Percentiles rank a stretch among this genome's conserved stretches.
Conservation (phyloP, 1,284 basidiomycete genomes). For the Cutaneotrichosporon sp. region DNA sequence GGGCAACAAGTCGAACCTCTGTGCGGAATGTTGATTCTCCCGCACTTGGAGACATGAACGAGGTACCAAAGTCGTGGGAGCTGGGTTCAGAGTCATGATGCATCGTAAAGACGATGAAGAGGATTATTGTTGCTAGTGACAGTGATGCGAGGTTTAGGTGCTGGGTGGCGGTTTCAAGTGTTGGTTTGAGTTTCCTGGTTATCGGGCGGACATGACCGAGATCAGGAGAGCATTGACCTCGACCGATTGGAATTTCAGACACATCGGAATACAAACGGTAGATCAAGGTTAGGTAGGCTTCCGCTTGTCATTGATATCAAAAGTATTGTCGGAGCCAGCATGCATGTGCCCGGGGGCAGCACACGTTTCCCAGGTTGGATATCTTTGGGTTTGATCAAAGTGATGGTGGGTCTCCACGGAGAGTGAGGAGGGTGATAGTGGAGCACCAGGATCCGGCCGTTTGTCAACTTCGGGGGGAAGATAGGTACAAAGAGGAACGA, state of each 20-base stretch:
- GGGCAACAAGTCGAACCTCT: not conserved
- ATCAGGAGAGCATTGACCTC: not conserved
- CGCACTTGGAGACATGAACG: not conserved
- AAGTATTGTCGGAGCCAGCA: not conserved
- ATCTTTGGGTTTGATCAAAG: not conserved
- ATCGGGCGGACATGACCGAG: not conserved
- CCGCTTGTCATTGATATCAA: not conserved
- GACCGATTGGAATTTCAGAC: not conserved
- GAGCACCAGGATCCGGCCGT: constrained; percentile 8
- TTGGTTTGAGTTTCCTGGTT: not conserved
- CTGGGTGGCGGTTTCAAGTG: not conserved
- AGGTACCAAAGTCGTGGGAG: not conserved
- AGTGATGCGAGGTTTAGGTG: not conserved
- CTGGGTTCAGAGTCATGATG: not conserved
- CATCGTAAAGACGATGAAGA: not conserved
- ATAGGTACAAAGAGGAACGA: not conserved
- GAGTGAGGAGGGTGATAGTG: not conserved
- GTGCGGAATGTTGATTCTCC: not conserved
- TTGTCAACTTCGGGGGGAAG: not conserved
- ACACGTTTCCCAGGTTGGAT: not conserved
- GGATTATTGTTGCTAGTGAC: not conserved
- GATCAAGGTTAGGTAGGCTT: too few relatives aligned
- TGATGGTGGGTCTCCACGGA: not conserved
- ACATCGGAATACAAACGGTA: too few relatives aligned
- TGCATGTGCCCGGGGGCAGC: not conserved